Conservation (phyloP, 805 yeast genomes). For the Saturnispora mendoncae region DNA sequence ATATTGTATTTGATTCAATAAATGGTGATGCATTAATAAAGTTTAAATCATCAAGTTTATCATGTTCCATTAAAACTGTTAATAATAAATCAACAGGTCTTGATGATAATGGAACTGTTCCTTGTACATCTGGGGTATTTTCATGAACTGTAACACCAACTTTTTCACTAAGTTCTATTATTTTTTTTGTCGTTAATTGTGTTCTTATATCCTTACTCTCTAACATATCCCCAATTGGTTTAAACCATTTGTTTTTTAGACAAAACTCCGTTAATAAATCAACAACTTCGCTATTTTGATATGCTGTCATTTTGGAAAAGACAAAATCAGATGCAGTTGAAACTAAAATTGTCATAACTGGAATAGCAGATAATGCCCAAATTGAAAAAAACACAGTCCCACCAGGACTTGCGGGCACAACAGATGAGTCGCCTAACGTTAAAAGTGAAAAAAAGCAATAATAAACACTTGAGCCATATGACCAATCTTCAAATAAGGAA, state of each 20-base stretch:
- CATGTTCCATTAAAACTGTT: constrained; percentile 15
- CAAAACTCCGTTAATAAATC: constrained; percentile 14
- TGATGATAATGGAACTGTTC: constrained; percentile 14
- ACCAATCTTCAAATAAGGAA: constrained; percentile 56
- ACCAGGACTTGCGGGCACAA: constrained; percentile 49
- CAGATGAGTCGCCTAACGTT: constrained; percentile 83
- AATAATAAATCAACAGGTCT: constrained; percentile 18
- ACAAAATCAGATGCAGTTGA: constrained; percentile 62
- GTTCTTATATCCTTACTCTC: background rate
- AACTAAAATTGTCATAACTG: constrained; percentile 75
- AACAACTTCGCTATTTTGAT: constrained; percentile 12
- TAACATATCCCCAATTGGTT: constrained; percentile 8
- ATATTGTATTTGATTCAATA: constrained; percentile 12
- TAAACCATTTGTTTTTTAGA: constrained; percentile 5
- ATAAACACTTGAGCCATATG: constrained; percentile 62
- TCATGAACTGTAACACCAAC: constrained; percentile 5
- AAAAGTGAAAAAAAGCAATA: constrained; percentile 67
- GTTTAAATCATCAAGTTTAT: constrained; percentile 14
- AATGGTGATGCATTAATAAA: constrained; percentile 18
- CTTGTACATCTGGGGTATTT: background rate
- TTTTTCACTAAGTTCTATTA: constrained; percentile 10
- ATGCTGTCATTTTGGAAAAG: constrained; percentile 25
- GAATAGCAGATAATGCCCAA: constrained; percentile 81
- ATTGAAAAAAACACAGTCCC: constrained; percentile 67
- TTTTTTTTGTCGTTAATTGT: constrained; percentile 1